Conservation (phyloP, 139 green algal species). For the Micractinium conductrix region DNA sequence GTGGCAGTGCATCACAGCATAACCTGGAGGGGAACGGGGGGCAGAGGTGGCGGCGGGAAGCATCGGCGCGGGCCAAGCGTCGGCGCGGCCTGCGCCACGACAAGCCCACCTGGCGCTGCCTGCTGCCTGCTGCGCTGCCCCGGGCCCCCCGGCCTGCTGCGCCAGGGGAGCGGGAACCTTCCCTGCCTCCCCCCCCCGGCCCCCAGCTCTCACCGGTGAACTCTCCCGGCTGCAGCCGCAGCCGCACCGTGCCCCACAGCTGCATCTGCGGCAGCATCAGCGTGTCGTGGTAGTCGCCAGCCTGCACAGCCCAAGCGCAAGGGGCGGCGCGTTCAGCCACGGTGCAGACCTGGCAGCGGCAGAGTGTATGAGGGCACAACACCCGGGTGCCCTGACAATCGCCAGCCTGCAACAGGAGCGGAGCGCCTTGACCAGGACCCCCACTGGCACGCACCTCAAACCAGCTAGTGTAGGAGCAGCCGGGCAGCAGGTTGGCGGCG, state of each 20-base stretch:
- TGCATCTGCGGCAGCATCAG: background rate
- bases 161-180: too few relatives aligned
- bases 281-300: background rate
- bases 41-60: too few relatives aligned
- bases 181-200: background rate
- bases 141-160: too few relatives aligned
- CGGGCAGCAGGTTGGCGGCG: background rate
- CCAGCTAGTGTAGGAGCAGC: background rate
- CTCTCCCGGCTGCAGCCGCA: conserved; percentile 1
- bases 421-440: background rate
- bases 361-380: background rate
- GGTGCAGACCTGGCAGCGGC: background rate
- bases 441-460: background rate
- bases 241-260: background rate
- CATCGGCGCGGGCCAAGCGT: background rate
- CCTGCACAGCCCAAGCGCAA: background rate
- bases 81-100: too few relatives aligned
- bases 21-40: too few relatives aligned
- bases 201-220: background rate
- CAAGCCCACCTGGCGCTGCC: background rate
- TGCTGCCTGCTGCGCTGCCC: too few relatives aligned
- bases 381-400: too few relatives aligned
- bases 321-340: too few relatives aligned
- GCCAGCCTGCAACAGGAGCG: too few relatives aligned
- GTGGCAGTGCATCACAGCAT: conserved; percentile 4